These are phyloP conservation scores for Brasilioporus rufonigricans DNA, from an alignment of 768 basidiomycete genomes.

Conservation along the genomic window DNA sequence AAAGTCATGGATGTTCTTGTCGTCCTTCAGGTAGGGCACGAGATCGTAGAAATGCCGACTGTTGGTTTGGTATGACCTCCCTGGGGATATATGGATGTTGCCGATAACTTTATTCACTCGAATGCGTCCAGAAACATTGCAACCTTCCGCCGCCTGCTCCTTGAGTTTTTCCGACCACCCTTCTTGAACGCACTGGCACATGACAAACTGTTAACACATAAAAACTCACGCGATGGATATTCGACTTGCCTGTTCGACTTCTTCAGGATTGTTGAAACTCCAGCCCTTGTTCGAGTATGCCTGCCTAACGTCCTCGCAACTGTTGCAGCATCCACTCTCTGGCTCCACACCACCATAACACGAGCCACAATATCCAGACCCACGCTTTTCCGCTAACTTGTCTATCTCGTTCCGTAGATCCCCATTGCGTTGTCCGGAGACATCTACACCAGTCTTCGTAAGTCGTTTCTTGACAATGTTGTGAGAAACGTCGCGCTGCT, in stretches of 20 bases:
- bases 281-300: constrained; percentile 91
- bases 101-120: constrained; percentile 97
- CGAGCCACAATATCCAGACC: constrained; percentile 82
- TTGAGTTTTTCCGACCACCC: constrained; percentile 93
- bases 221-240: not conserved
- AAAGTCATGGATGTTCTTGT: constrained; percentile 89
- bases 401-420: constrained; percentile 89
- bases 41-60: constrained; percentile 79
- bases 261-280: constrained; percentile 90
- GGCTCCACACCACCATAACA: constrained; percentile 89
- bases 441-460: constrained; percentile 51
- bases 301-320: constrained; percentile 91
- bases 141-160: constrained; percentile 92
- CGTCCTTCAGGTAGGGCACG: constrained; percentile 91
- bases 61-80: constrained; percentile 90
- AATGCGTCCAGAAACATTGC: constrained; percentile 87
- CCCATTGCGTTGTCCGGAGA: constrained; percentile 52
- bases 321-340: constrained; percentile 85
- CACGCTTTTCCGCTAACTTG: constrained; percentile 60
- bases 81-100: constrained; percentile 93
- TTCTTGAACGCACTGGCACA: constrained; percentile 78
- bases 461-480: constrained; percentile 85
- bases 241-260: constrained; percentile 80
- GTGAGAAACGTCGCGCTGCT: constrained; percentile 87
- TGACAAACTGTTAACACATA: not conserved